phyloP scores from a whole-genome alignment of 1,139 yeast species.

The Sugiyamaella japonica region DNA sequence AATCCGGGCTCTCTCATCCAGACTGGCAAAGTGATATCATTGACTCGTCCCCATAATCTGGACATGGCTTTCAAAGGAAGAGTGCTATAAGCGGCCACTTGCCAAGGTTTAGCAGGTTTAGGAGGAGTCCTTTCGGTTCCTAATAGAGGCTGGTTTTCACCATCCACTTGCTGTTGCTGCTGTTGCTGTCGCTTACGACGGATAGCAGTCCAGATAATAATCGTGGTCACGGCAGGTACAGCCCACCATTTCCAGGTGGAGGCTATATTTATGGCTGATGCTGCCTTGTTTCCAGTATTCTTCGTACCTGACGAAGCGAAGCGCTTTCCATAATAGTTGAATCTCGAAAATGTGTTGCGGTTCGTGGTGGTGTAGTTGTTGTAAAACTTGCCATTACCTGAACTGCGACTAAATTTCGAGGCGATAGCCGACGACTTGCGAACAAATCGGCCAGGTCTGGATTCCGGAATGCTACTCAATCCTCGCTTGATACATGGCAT shows the following conservation, averaged over 20 bases:
- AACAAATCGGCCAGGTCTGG: constrained; percentile 25
- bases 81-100: constrained; percentile 82
- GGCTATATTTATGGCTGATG: not conserved
- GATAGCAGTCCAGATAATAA: constrained; percentile 65
- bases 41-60: constrained; percentile 91
- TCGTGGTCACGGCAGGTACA: constrained; percentile 56
- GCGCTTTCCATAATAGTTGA: constrained; percentile 14
- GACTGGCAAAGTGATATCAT: constrained; percentile 77
- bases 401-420: constrained; percentile 1
- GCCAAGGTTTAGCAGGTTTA: constrained; percentile 76
- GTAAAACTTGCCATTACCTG: constrained; percentile 1
- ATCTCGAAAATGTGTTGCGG: constrained; percentile 11
- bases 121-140: constrained; percentile 44
- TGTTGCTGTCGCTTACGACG: constrained; percentile 41
- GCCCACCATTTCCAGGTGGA: constrained; percentile 58
- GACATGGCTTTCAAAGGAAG: constrained; percentile 90
- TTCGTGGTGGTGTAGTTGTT: not conserved
- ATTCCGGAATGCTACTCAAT: constrained; percentile 27
- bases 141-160: constrained; percentile 23
- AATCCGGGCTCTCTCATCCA: constrained; percentile 88
- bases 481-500: constrained; percentile 35
- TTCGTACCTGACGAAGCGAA: constrained; percentile 17
- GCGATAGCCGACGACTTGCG: constrained; percentile 20
- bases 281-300: not conserved
- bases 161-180: constrained; percentile 17